Evolutionary conservation across 768 basidiomycete genomes (phyloP), one percentile per base, ranked within the genome.

Genomic region (Tephrocybe sp.): DNA sequence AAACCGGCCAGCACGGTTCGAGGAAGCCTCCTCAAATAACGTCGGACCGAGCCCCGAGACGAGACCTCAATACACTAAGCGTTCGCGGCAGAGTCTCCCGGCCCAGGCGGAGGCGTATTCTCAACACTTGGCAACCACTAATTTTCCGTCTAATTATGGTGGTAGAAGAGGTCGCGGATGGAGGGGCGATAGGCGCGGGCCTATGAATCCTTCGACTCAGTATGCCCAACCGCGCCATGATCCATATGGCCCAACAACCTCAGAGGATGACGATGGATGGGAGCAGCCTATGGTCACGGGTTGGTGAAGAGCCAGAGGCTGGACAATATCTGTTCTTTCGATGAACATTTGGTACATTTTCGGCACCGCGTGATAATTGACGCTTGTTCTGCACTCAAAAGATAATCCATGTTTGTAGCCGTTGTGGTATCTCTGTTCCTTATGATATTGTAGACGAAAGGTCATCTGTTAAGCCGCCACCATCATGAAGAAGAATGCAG

Each of bases 31-130:
- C 20, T 41, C 42, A 17, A 38, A 25, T 44, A 33, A 17, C 11
- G 17, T 18, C 56, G 56, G 56, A 11, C 56, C 56, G 56, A 38
- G 10, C n/a, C 9, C 45, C 34, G 50, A 45, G 14, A 15, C 8
- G 15, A 38, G 44, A 34, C 18, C 23, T 10, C 32, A 18, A 14
- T 54, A 41, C 24, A 17, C 52, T 49, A 14, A 50, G 45, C 48
- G 45, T 40, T 44, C 44, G 34, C 51, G 55, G 44, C 39, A 49
- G 33, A 45, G 41, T 17, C 26, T 58, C 20, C 56, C 53, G 56
- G 42, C 41, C 25, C 56, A 58, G 32, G 37, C 53, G 53, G 53
- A 48, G 25, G 50, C 23, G 41, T 58, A 51, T 32, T 25, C 49
- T 34, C 46, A 49, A 45, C 44, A 53, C 38, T 38, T 53, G 39